Evolutionary conservation across 371 early-diverging fungal species (phyloP).

Genomic region (Blakeslea trispora): DNA sequence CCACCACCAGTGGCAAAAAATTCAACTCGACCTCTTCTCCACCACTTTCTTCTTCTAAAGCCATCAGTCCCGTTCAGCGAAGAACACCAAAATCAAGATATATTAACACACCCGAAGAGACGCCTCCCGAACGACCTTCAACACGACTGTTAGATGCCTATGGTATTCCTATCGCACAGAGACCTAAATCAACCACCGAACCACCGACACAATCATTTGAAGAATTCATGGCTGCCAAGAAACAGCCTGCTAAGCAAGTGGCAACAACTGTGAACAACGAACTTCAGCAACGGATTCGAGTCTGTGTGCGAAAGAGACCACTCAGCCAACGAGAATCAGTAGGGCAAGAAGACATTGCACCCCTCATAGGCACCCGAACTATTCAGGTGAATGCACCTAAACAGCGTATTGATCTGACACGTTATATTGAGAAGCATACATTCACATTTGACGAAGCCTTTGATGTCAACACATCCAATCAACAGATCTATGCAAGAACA

Average conservation of each 20-base stretch:
- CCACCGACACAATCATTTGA: constrained; percentile 2
- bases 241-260: constrained; percentile 3
- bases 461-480: constrained; percentile 78
- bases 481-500: constrained; percentile 88
- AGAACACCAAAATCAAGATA: background rate
- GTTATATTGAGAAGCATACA: constrained; percentile 90
- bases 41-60: background rate
- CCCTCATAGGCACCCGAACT: constrained; percentile 62
- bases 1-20: no score
- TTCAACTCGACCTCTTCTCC: no score
- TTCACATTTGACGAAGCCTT: constrained; percentile 98
- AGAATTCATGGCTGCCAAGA: constrained; percentile 5
- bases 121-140: constrained; percentile 13
- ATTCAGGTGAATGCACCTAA: constrained; percentile 89
- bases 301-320: constrained; percentile 97
- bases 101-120: background rate
- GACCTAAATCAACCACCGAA: background rate
- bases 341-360: constrained; percentile 84
- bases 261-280: constrained; percentile 25
- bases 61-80: background rate
- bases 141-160: constrained; percentile 46
- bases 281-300: constrained; percentile 83
- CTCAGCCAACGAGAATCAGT: constrained; percentile 80
- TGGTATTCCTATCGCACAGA: constrained; percentile 37
- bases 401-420: constrained; percentile 94